Conservation (phyloP, 2,329 filamentous ascomycete species). For the Didymella sp. region DNA sequence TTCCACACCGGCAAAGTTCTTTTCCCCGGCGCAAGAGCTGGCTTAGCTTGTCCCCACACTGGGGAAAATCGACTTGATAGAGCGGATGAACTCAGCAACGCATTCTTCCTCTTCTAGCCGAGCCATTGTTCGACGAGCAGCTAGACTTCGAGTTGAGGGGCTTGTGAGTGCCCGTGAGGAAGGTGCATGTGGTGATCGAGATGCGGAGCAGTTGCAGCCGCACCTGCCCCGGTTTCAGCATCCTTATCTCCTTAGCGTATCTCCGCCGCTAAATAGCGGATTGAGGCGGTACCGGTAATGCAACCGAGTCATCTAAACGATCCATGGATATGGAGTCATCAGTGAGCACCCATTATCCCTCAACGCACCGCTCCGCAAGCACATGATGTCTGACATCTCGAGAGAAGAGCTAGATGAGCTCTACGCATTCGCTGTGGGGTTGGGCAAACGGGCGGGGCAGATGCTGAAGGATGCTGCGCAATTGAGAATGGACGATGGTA, state of each 20-base stretch:
- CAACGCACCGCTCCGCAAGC: neutral
- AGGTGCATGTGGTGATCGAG: neutral
- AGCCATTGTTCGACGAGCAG: neutral
- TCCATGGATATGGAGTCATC: conserved; percentile 12
- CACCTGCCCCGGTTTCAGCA: conserved; percentile 1
- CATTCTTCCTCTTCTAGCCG: conserved; percentile 6
- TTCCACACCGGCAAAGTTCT: conserved; percentile 10
- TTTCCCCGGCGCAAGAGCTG: conserved; percentile 1
- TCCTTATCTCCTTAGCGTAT: conserved; percentile 16
- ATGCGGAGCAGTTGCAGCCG: neutral
- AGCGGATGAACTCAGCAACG: conserved; percentile 9
- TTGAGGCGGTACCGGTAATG: conserved; percentile 18
- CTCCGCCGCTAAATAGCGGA: conserved; percentile 18
- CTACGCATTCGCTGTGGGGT: conserved; percentile 72
- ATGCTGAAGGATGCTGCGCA: conserved; percentile 71
- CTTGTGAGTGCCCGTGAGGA: neutral
- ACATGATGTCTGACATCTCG: conserved; percentile 36
- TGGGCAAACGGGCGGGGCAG: conserved; percentile 73
- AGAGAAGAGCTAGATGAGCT: conserved; percentile 66
- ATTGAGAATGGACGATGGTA: conserved; percentile 57
- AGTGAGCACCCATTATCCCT: conserved; percentile 1
- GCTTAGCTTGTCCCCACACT: conserved; percentile 5
- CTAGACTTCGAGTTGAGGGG: neutral
- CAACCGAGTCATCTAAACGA: conserved; percentile 15
- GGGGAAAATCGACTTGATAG: conserved; percentile 1